phyloP scores from a whole-genome alignment of 108 stramenopile species.

The Nitzschia inconspicua region DNA sequence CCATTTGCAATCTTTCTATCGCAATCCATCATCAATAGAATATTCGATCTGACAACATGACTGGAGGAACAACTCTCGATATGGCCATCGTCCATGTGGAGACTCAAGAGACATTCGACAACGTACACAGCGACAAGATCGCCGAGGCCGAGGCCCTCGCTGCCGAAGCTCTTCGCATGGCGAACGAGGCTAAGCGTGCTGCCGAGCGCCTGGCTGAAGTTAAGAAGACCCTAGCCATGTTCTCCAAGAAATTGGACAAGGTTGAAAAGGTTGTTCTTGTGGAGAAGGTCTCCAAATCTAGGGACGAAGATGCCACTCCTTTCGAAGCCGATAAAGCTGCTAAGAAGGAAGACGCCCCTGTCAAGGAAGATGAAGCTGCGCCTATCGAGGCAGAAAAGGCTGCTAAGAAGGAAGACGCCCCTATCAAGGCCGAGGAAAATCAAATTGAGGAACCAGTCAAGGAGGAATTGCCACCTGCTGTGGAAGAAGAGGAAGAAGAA shows the following conservation, averaged over 20 bases:
- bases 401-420: neutral
- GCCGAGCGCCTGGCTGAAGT: slow-evolving; percentile 12
- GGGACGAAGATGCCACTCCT: neutral
- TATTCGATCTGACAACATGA: too few relatives aligned
- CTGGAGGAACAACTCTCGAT: too few relatives aligned
- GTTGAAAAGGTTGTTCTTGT: neutral
- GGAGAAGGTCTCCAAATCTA: neutral
- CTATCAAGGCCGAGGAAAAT: neutral
- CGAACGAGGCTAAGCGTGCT: slow-evolving; percentile 6
- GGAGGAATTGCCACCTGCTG: neutral
- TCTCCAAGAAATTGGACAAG: slow-evolving; percentile 4
- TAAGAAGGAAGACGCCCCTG: neutral
- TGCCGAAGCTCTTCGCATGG: slow-evolving; percentile 18
- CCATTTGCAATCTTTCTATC: too few relatives aligned
- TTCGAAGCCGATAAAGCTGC: neutral
- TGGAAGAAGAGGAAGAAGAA: neutral
- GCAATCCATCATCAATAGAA: too few relatives aligned
- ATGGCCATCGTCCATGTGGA: too few relatives aligned
- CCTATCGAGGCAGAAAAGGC: neutral
- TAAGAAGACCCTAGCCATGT: slow-evolving; percentile 10
- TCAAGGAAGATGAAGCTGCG: neutral
- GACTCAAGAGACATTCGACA: too few relatives aligned
- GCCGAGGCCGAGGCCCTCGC: slow-evolving; percentile 19
- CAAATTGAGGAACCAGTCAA: neutral
- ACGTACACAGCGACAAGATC: too few relatives aligned